Evolutionary conservation across 192 early-diverging fungal genomes (phyloP).

Genomic region (Backusella parvicylindrica): DNA sequence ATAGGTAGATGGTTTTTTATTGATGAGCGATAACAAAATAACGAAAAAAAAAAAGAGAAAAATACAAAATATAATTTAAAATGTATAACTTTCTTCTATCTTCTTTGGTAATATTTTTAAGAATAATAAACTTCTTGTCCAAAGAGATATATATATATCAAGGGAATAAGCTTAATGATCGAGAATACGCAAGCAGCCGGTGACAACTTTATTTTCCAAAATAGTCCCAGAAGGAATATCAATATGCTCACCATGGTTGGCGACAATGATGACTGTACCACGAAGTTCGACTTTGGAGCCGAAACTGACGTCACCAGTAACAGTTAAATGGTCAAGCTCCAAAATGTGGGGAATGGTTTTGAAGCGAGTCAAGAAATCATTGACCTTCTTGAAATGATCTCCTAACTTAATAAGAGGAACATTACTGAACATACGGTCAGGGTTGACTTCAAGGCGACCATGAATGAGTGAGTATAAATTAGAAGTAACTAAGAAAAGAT

Average conservation of each 20-base stretch:
- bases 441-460: conserved; percentile 89
- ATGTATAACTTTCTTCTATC: not conserved
- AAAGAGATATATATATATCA: not conserved
- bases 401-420: conserved; percentile 96
- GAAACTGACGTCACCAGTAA: conserved; percentile 98
- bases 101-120: not conserved
- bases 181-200: conserved; percentile 88
- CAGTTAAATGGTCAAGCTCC: conserved; percentile 96
- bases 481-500: conserved; percentile 94
- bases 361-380: conserved; percentile 86
- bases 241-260: conserved; percentile 95
- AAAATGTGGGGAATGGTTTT: conserved; percentile 93
- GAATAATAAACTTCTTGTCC: not conserved
- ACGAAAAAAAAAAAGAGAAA: not conserved
- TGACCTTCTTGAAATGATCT: conserved; percentile 97
- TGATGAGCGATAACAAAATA: not conserved
- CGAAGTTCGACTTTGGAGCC: conserved; percentile 85
- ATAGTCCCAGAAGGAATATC: conserved; percentile 94
- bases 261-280: conserved; percentile 98
- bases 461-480: conserved; percentile 93
- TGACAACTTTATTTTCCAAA: conserved; percentile 98
- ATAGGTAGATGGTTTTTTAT: not conserved
- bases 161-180: conserved; percentile 61
- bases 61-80: not conserved
- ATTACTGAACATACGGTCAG: conserved; percentile 89